phyloP scores from a whole-genome alignment of 2,329 filamentous ascomycete genomes.

The Corinectria fuckeliana region DNA sequence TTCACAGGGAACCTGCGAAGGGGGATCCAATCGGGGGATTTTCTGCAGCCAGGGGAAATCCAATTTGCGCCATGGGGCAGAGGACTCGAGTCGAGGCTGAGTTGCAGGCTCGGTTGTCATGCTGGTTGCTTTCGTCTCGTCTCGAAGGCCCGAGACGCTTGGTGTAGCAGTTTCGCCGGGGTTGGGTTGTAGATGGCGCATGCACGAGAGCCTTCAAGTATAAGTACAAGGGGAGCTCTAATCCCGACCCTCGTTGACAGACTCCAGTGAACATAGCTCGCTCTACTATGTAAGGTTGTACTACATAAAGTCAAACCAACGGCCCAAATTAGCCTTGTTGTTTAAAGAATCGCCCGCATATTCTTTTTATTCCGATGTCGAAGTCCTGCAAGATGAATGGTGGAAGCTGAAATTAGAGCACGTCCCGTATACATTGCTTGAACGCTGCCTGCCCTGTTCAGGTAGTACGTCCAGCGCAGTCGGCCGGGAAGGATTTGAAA shows the following conservation, averaged over 20 bases:
- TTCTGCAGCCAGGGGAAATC: background rate
- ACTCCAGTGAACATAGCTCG: background rate
- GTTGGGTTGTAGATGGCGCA: background rate
- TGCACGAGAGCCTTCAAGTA: background rate
- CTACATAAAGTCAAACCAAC: background rate
- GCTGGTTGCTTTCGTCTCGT: slow-evolving; percentile 16
- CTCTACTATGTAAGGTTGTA: background rate
- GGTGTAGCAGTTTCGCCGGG: slow-evolving; percentile 17
- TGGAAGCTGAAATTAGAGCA: slow-evolving; percentile 5
- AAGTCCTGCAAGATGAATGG: background rate
- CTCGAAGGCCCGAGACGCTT: slow-evolving; percentile 12
- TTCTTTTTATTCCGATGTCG: background rate
- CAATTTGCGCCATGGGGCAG: background rate
- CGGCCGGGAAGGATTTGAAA: background rate
- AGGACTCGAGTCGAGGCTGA: background rate
- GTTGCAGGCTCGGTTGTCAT: slow-evolving; percentile 3
- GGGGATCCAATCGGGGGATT: slow-evolving; percentile 3
- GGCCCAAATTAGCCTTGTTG: background rate
- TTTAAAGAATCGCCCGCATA: background rate
- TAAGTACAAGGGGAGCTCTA: background rate
- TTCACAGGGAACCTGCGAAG: background rate
- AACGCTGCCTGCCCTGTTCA: background rate
- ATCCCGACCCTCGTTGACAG: background rate
- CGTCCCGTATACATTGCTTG: slow-evolving; percentile 10
- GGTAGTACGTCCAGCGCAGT: background rate